These are phyloP conservation scores for Cyberlindnera japonica DNA, from an alignment of 805 yeast genomes.

Conservation along the genomic window DNA sequence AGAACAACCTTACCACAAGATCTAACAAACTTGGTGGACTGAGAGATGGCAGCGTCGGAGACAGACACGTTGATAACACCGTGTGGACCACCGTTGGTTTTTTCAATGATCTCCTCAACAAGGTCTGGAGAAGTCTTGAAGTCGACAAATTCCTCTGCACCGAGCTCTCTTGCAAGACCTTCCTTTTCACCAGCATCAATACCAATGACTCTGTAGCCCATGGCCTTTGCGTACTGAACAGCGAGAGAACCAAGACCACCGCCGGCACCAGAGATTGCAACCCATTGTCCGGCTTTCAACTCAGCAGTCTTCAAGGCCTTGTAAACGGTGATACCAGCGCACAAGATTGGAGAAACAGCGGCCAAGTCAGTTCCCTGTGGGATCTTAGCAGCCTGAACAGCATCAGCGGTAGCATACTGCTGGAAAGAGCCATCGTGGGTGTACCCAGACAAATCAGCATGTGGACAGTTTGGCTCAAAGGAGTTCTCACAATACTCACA, in stretches of 20 bases:
- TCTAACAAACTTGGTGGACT: slow-evolving; percentile 55
- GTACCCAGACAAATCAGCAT: slow-evolving; percentile 72
- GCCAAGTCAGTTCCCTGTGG: slow-evolving; percentile 74
- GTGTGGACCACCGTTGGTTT: slow-evolving; percentile 69
- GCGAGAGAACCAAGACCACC: slow-evolving; percentile 75
- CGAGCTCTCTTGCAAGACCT: slow-evolving; percentile 36
- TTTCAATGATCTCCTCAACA: slow-evolving; percentile 46
- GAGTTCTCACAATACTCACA: slow-evolving; percentile 56
- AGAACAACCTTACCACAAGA: slow-evolving; percentile 64
- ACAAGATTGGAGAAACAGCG: slow-evolving; percentile 71
- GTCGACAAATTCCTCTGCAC: slow-evolving; percentile 61
- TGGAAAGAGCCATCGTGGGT: slow-evolving; percentile 90
- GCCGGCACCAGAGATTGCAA: slow-evolving; percentile 70
- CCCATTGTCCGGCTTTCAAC: slow-evolving; percentile 65
- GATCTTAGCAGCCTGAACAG: slow-evolving; percentile 77
- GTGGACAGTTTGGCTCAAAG: slow-evolving; percentile 62
- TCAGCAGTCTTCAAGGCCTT: slow-evolving; percentile 81
- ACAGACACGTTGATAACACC: slow-evolving; percentile 70
- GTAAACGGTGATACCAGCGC: slow-evolving; percentile 91
- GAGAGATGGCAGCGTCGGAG: slow-evolving; percentile 59
- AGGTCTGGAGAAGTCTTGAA: slow-evolving; percentile 51
- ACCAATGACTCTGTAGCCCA: slow-evolving; percentile 66
- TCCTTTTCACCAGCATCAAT: slow-evolving; percentile 66
- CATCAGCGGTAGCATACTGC: slow-evolving; percentile 85
- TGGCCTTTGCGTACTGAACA: slow-evolving; percentile 66